A percentile compares a stretch with the other conserved stretches of the same genome.
These are phyloP conservation scores for Lolium perenne DNA, from an alignment of 176 grass and related monocot species.

Conservation along the genomic window DNA sequence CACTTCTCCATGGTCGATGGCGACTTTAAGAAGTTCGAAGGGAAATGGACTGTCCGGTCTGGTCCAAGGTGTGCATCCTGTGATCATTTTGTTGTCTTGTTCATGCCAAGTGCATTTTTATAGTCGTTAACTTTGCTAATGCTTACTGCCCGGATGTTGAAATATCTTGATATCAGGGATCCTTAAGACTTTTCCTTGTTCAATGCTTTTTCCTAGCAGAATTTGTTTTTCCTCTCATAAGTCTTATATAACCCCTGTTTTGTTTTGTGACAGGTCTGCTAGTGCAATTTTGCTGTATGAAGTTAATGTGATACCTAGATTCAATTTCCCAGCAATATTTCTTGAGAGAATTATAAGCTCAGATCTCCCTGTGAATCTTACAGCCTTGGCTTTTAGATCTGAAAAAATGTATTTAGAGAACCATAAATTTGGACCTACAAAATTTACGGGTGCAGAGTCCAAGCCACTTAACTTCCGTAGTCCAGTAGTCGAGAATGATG, in stretches of 20 bases:
- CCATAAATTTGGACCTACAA: constrained; percentile 50
- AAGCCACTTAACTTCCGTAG: constrained; percentile 39
- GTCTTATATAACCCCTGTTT: constrained; percentile 25
- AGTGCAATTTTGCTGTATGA: constrained; percentile 78
- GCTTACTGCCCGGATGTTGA: not conserved
- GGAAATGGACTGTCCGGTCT: constrained; percentile 83
- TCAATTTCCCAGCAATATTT: constrained; percentile 95
- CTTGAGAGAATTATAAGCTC: constrained; percentile 95
- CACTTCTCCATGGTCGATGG: constrained; percentile 95
- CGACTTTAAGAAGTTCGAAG: constrained; percentile 98
- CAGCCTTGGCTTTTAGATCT: constrained; percentile 79
- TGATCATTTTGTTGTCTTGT: constrained; percentile 7
- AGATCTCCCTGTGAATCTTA: constrained; percentile 89
- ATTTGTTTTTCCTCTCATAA: not conserved
- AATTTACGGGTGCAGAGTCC: constrained; percentile 32
- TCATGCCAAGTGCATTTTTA: not conserved
- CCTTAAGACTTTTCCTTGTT: not conserved
- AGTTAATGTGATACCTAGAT: constrained; percentile 91
- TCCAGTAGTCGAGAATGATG: constrained; percentile 39
- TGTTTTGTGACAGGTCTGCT: constrained; percentile 54
- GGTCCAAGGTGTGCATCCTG: constrained; percentile 61
- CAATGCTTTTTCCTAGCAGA: not conserved
- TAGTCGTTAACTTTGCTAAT: not conserved
- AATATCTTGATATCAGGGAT: not conserved
- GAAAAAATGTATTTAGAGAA: constrained; percentile 71